These are phyloP conservation scores for Rhizophagus sp. DNA, from an alignment of 192 early-diverging fungal genomes.

Conservation along the genomic window DNA sequence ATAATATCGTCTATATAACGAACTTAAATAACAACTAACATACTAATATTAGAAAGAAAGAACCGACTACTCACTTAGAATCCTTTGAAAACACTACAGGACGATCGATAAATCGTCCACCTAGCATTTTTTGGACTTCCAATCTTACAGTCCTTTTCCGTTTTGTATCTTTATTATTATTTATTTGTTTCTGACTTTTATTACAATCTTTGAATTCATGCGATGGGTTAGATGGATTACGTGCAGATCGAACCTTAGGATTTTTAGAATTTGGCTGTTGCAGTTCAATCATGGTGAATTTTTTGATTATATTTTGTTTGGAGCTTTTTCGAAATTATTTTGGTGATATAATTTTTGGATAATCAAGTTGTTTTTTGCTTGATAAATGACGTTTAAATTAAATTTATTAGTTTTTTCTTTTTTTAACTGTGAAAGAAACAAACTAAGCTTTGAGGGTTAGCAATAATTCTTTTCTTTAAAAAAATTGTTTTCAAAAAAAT, in stretches of 20 bases:
- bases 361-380: neutral
- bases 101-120: neutral
- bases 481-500: neutral
- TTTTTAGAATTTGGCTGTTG: no score
- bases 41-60: neutral
- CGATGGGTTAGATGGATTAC: neutral
- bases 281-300: no score
- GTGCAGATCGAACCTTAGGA: neutral
- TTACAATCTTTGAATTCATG: neutral
- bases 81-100: slow-evolving; percentile 4
- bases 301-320: neutral
- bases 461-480: neutral
- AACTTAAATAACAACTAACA: neutral
- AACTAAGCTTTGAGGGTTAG: neutral
- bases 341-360: neutral
- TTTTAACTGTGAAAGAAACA: neutral
- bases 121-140: neutral
- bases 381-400: neutral
- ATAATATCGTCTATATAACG: neutral
- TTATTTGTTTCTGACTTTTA: neutral
- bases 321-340: neutral
- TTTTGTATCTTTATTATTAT: neutral
- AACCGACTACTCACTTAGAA: slow-evolving; percentile 1
- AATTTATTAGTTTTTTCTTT: neutral
- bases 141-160: neutral